These are phyloP conservation scores for Saprolegnia parasitica DNA, from an alignment of 352 stramenopile species.

Conservation along the genomic window DNA sequence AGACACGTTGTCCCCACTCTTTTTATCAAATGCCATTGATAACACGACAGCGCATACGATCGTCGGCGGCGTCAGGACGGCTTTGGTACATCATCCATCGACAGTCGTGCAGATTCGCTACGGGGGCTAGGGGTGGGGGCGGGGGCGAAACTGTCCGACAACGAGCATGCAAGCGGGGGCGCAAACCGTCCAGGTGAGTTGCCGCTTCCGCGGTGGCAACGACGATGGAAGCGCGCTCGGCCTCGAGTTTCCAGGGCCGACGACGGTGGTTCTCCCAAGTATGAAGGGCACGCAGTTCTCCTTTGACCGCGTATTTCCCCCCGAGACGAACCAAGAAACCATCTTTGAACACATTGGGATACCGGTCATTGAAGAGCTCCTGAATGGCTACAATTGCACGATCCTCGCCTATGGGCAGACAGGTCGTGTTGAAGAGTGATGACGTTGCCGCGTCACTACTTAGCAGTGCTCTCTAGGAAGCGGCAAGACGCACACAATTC, in stretches of 20 bases:
- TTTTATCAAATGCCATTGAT: no score
- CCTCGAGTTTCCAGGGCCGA: slow-evolving; percentile 17
- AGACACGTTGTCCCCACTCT: no score
- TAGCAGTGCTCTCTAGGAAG: slow-evolving; percentile 31
- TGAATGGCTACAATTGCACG: slow-evolving; percentile 65
- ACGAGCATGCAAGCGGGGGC: neutral
- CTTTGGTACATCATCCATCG: no score
- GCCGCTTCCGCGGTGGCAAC: slow-evolving; percentile 39
- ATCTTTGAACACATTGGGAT: slow-evolving; percentile 45
- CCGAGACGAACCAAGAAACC: slow-evolving; percentile 36
- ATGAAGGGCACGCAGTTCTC: slow-evolving; percentile 28
- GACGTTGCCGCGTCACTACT: neutral
- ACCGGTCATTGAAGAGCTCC: slow-evolving; percentile 48
- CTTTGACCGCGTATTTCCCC: slow-evolving; percentile 52
- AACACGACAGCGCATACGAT: no score
- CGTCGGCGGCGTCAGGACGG: no score
- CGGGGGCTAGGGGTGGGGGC: no score
- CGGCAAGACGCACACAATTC: slow-evolving; percentile 59
- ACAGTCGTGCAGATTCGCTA: no score
- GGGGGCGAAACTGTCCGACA: neutral
- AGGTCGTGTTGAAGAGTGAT: neutral
- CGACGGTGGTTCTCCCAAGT: slow-evolving; percentile 25
- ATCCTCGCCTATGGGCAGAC: slow-evolving; percentile 71
- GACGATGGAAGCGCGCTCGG: neutral
- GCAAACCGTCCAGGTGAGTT: slow-evolving; percentile 56